phyloP scores from a whole-genome alignment of 768 basidiomycete species.

The Tephrocybe rancida region DNA sequence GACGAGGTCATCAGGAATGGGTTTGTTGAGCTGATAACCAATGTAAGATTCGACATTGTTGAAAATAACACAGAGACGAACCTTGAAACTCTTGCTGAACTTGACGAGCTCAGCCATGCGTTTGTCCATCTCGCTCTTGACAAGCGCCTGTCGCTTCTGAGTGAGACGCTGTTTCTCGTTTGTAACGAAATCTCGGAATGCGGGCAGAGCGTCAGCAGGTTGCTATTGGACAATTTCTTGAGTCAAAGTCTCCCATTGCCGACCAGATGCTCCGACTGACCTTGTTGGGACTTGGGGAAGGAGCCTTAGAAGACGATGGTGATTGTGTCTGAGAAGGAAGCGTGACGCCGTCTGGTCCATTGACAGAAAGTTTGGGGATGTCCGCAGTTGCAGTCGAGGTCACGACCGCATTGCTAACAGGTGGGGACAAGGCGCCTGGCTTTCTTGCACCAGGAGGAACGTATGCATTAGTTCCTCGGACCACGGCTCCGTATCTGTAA shows the following conservation, averaged over 20 bases:
- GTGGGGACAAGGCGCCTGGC: conserved; percentile 28
- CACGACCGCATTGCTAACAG: conserved; percentile 31
- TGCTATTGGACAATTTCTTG: conserved; percentile 41
- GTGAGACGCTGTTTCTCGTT: conserved; percentile 89
- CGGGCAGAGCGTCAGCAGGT: conserved; percentile 74
- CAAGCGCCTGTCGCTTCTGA: conserved; percentile 86
- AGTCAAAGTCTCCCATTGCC: background rate
- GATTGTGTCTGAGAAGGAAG: conserved; percentile 43
- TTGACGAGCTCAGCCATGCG: conserved; percentile 90
- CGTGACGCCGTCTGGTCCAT: conserved; percentile 72
- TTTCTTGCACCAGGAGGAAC: conserved; percentile 91
- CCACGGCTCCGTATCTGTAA: conserved; percentile 88
- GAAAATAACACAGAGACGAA: conserved; percentile 29
- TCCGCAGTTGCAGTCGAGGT: conserved; percentile 33
- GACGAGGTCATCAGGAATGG: conserved; percentile 93
- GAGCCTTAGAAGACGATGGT: conserved; percentile 54
- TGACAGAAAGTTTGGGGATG: conserved; percentile 74
- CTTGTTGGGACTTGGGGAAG: conserved; percentile 71
- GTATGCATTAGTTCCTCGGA: conserved; percentile 87
- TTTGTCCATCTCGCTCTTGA: conserved; percentile 94
- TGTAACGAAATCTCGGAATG: conserved; percentile 92
- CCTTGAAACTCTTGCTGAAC: conserved; percentile 96
- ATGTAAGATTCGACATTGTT: background rate
- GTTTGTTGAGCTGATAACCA: conserved; percentile 78
- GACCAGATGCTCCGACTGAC: conserved; percentile 30